Percentiles rank a stretch among this genome's conserved stretches.
These are phyloP conservation scores for Phytopythium ostracodes DNA, from an alignment of 352 stramenopile genomes.

Conservation along the genomic window DNA sequence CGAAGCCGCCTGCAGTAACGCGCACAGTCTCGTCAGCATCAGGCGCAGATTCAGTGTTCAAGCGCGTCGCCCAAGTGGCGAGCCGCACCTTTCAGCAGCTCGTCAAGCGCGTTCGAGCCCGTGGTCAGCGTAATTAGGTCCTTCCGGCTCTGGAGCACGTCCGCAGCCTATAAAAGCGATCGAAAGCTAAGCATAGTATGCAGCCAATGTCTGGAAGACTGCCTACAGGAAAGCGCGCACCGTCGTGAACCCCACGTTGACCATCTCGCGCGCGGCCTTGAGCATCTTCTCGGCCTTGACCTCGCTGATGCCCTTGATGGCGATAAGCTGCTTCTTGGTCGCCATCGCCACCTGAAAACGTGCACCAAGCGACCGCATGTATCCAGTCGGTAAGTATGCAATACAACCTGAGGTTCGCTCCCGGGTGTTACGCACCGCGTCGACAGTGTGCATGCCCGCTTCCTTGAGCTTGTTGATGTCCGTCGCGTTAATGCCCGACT, in stretches of 20 bases:
- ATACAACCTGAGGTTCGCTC: too few relatives aligned
- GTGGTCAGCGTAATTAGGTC: slow-evolving; percentile 95
- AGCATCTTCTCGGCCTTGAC: slow-evolving; percentile 99
- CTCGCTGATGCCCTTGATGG: slow-evolving; percentile 99
- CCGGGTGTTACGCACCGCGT: slow-evolving; percentile 83
- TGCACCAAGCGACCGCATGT: too few relatives aligned
- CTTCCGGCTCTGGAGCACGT: slow-evolving; percentile 86
- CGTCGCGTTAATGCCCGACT: slow-evolving; percentile 95
- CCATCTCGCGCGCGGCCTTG: slow-evolving; percentile 95
- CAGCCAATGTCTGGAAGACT: slow-evolving; percentile 4
- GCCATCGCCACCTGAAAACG: slow-evolving; percentile 96
- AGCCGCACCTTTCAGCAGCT: slow-evolving; percentile 77
- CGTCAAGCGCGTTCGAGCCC: slow-evolving; percentile 86
- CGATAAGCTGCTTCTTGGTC: slow-evolving; percentile 95
- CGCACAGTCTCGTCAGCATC: background rate
- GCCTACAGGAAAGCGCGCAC: slow-evolving; percentile 35
- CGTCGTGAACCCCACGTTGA: slow-evolving; percentile 99
- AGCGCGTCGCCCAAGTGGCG: too few relatives aligned
- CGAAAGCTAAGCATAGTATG: too few relatives aligned
- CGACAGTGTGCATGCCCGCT: slow-evolving; percentile 96
- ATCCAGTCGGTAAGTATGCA: too few relatives aligned
- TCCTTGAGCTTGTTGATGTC: slow-evolving; percentile 99
- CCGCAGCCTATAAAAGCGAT: slow-evolving; percentile 55
- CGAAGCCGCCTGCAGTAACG: slow-evolving; percentile 88
- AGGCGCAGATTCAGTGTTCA: too few relatives aligned